Evolutionary conservation across 2,329 filamentous ascomycete genomes (phyloP).

Genomic region (Aspergillus niger): DNA sequence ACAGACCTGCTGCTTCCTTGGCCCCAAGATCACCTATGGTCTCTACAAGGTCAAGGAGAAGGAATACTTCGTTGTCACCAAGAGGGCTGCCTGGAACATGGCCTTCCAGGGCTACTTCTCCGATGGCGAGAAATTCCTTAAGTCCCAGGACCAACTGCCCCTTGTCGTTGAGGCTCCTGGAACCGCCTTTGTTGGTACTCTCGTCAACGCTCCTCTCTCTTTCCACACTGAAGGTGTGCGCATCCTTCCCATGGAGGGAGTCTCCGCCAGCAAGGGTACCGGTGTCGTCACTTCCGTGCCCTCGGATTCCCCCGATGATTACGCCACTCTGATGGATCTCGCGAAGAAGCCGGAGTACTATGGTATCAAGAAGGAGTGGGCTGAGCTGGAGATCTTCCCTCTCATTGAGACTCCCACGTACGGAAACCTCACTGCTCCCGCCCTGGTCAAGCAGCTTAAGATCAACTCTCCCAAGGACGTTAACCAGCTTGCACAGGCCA

Average conservation of each 20-base stretch:
- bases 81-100: slow-evolving; percentile 90
- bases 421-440: slow-evolving; percentile 79
- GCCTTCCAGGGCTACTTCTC: slow-evolving; percentile 87
- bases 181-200: slow-evolving; percentile 79
- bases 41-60: slow-evolving; percentile 77
- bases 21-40: slow-evolving; percentile 85
- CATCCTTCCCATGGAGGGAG: slow-evolving; percentile 92
- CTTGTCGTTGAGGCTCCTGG: slow-evolving; percentile 75
- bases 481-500: slow-evolving; percentile 87
- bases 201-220: slow-evolving; percentile 86
- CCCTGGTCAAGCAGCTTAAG: slow-evolving; percentile 88
- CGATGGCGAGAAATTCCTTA: slow-evolving; percentile 47
- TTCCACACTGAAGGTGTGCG: slow-evolving; percentile 79
- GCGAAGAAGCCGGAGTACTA: slow-evolving; percentile 96
- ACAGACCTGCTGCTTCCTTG: slow-evolving; percentile 93
- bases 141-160: slow-evolving; percentile 70
- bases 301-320: slow-evolving; percentile 95
- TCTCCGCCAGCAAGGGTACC: slow-evolving; percentile 90
- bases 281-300: slow-evolving; percentile 95
- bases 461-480: slow-evolving; percentile 95
- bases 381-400: slow-evolving; percentile 82
- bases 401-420: slow-evolving; percentile 88
- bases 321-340: slow-evolving; percentile 81
- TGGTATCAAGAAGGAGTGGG: slow-evolving; percentile 95
- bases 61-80: slow-evolving; percentile 82